Percentiles rank a stretch among this genome's conserved stretches.
phyloP scores from a whole-genome alignment of 768 basidiomycete species.

The Gelatoporia subvermispora region DNA sequence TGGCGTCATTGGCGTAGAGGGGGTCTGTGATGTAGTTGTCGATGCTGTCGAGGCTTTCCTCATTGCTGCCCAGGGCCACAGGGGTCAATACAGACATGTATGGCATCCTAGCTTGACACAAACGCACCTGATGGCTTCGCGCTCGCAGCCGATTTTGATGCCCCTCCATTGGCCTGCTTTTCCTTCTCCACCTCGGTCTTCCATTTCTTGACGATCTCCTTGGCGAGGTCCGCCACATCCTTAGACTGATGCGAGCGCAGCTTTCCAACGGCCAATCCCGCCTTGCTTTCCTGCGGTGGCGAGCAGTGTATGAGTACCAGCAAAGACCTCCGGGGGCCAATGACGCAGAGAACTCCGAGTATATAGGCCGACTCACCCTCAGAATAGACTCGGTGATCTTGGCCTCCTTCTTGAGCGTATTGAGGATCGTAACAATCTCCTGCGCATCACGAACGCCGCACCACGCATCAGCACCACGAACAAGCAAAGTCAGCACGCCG shows the following conservation, averaged over 20 bases:
- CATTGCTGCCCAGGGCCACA: conserved; percentile 1
- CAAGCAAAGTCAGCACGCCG: conserved; percentile 18
- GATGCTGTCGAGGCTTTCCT: conserved; percentile 17
- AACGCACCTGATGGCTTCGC: conserved; percentile 36
- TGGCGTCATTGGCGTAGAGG: conserved; percentile 22
- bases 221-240: conserved; percentile 76
- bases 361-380: conserved; percentile 48
- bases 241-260: conserved; percentile 69
- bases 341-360: conserved; percentile 20
- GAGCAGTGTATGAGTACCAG: not conserved
- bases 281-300: conserved; percentile 74
- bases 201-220: conserved; percentile 91
- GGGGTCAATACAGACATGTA: not conserved
- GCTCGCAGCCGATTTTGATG: conserved; percentile 9
- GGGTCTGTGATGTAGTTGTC: conserved; percentile 8
- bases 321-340: not conserved
- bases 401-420: conserved; percentile 58
- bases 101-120: not conserved
- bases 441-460: conserved; percentile 31
- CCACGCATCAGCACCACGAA: conserved; percentile 9
- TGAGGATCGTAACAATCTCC: conserved; percentile 62
- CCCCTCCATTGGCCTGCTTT: conserved; percentile 39
- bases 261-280: conserved; percentile 89
- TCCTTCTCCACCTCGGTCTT: conserved; percentile 78
- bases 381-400: conserved; percentile 68